Evolutionary conservation across 2,329 filamentous ascomycete species (phyloP), one percentile per base, ranked within the genome.

Genomic region (Paraphoma chrysanthemicola): DNA sequence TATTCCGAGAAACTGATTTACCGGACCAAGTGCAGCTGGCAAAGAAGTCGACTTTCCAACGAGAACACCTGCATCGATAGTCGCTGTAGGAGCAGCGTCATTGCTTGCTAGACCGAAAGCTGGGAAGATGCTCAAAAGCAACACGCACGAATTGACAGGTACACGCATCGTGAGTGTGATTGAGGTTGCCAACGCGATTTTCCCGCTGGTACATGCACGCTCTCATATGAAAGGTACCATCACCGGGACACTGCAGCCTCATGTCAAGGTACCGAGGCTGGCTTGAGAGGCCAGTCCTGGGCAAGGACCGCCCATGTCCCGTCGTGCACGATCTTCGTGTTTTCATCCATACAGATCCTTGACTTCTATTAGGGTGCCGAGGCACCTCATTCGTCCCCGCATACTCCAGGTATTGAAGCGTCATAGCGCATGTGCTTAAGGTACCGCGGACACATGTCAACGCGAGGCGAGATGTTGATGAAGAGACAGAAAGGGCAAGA

Each of bases 1-100:
- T 1, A 73, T 63, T 6, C 72, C 72, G 6, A 73, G 60, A 39
- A 72, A 73, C 36, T 73, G 64, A 48, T 73, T 69, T 2, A 73
- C 69, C 14, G 56, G 56, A 29, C 54, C 61, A 2, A 64, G 17
- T 16, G 62, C 59, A 6, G 60, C 55, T 0, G 69, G 60, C 12
- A 67, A 68, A 3, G 64, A 53, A 8, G 70, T 73, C 0, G 67
- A 57, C 6, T 64, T 73, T 11, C 72, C 71, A 5, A 73, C 39
- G 1, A 74, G 14, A 1, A 63, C 48, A 14, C 71, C 71, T 29
- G 56, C 50, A 47, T 65, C 59, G 14, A 74, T 62, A 2, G 64
- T 70, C 6, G 64, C 70, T 17, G 67, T 69, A 2, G 69, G 70
- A 8, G 56, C 57, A 9, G n/a, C n/a, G 11, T 16, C n/a, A 17